Base-by-base conservation (phyloP, 192 early-diverging fungal species). In the Coemansia sp. region DNA sequence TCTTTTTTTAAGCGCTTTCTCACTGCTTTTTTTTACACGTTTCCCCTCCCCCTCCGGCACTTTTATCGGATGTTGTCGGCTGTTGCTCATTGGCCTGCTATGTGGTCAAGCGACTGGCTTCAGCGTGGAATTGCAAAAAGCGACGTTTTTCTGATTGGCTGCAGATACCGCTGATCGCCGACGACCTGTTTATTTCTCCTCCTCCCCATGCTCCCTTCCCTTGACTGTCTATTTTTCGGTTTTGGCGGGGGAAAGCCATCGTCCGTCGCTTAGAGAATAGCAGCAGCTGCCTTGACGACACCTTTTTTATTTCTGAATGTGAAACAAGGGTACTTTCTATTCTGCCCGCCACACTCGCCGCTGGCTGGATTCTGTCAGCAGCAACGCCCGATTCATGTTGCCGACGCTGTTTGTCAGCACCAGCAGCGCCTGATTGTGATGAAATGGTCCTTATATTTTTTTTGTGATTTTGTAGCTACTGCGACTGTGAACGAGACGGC, bases 51-150 rank as follows among this genome's bases (percentile, higher is more conserved):
- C 50, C 50, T 14, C 23, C 50, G 50, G 50, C 50, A 10, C 11
- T 52, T 52, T 52, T 52, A 52, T 28, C 50, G 50, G 50, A 52
- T 42, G 39, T 42, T 42, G 39, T 42, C 39, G 14, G 39, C 39
- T 42, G 39, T 10, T 42, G 39, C 39, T 42, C 39, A 42, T 42
- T 42, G 39, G 39, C 24, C 18, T 27, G 24, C 50, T 27, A 27
- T 18, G 2, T 52, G 50, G 50, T 52, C 50, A 52, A 52, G 7
- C 50, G 50, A 52, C 49, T 42, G 39, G 39, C 39, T 42, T 42
- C 14, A 14, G 4, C 25, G 50, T 52, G 50, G 24, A 52, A 42
- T 14, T 42, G 39, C 39, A 42, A 42, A 42, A 42, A 16, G 13
- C 5, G 39, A 42, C 2, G 8, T 42, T 42, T 27, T 27, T 52